Base-by-base conservation (phyloP, 176 grass and related monocot genomes). In the Juncus effusus region DNA sequence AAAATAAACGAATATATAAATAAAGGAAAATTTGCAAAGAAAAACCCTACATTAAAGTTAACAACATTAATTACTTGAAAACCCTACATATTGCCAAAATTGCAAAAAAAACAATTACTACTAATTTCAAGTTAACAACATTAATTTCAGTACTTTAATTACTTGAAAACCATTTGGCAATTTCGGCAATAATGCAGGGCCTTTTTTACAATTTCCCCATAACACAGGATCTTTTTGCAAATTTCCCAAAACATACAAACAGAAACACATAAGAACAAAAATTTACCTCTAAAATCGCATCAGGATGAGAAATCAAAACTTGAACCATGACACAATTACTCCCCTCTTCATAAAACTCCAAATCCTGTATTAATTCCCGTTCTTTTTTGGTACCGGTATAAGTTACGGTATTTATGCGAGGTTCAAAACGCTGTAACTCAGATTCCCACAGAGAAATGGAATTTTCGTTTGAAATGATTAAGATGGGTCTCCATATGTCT, bases 221-320 rank as follows among this genome's bases (percentile, higher is more conserved):
- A 28, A 28, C 19, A 28, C 19, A 28, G 19, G 19, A 1, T 28
- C 19, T 28, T 28, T 28, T 28, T 28, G 19, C 19, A 28, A 28
- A 28, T 28, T 28, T 28, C 19, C 19, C 19, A 28, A 28, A 28
- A 28, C 19, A 28, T 1, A 28, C 19, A 28, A 28, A 28, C 19
- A 28, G 1, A 38, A 28, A 14, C 13, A 59, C n/a, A 13, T 39
- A 7, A 38, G 54, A 28, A 28, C 19, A 28, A 28, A 28, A 28
- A 28, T 28, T 41, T 62, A 96, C 91, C 91, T 96, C 87, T 75
- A 83, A 12, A 16, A 90, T 60, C 19, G 74, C 84, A 80, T 90
- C 84, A 59, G 82, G 81, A 70, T 90, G 81, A 65, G 87, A 83
- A 69, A 96, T 60, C 38, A 96, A 76, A 62, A 96, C 91, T 80